phyloP scores from a whole-genome alignment of 1,139 yeast genomes.

The Pichia sorboxylosa region DNA sequence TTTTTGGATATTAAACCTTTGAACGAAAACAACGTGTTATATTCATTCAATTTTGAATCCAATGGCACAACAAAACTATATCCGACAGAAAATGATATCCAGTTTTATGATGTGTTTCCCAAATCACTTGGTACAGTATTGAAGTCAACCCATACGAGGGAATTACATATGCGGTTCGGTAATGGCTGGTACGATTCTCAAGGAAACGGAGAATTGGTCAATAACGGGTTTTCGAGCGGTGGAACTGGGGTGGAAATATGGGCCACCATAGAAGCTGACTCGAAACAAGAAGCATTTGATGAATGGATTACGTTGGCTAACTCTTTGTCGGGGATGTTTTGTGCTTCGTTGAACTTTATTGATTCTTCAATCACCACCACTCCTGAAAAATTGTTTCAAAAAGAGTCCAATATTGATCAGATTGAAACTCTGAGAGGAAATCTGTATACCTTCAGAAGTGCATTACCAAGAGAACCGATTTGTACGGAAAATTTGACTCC shows the following conservation, averaged over 20 bases:
- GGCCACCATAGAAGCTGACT: constrained; percentile 67
- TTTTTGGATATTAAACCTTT: constrained; percentile 51
- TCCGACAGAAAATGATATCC: constrained; percentile 19
- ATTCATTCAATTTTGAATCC: constrained; percentile 58
- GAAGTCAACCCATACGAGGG: constrained; percentile 54
- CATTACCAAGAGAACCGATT: constrained; percentile 89
- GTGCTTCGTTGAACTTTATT: constrained; percentile 87
- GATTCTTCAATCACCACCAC: constrained; percentile 69
- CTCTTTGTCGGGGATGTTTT: constrained; percentile 79
- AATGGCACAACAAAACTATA: constrained; percentile 35
- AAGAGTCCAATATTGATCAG: constrained; percentile 16
- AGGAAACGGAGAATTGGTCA: constrained; percentile 76
- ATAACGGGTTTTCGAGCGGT: constrained; percentile 62
- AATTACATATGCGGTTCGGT: constrained; percentile 73
- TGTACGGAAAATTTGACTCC: constrained; percentile 98
- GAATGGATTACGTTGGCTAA: constrained; percentile 68
- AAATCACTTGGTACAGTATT: constrained; percentile 71
- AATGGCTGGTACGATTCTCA: constrained; percentile 96
- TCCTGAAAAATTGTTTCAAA: constrained; percentile 43
- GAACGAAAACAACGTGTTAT: constrained; percentile 54
- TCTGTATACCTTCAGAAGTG: constrained; percentile 61
- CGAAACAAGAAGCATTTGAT: constrained; percentile 41
- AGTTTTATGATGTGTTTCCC: constrained; percentile 71
- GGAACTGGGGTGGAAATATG: constrained; percentile 95
- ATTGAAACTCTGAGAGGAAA: constrained; percentile 25